Evolutionary conservation across 805 yeast genomes (phyloP).

Genomic region (Nakazawaea sp.): DNA sequence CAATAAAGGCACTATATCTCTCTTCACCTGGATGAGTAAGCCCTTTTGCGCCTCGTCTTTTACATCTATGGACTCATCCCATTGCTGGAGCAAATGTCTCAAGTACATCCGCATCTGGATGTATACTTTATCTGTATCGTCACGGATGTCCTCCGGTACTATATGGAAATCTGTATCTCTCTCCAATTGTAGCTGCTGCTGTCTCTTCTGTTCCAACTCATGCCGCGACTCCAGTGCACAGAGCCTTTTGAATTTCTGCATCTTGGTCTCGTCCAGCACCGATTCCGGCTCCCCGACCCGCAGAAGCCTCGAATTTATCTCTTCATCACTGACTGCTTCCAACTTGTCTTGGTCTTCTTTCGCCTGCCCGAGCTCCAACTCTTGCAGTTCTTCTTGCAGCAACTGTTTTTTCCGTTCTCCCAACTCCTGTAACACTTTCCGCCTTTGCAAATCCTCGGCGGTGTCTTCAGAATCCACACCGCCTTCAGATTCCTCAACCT

Average conservation of each 20-base stretch:
- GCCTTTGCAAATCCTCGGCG: slow-evolving; percentile 18
- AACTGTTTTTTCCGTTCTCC: slow-evolving; percentile 13
- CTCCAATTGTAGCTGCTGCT: slow-evolving; percentile 15
- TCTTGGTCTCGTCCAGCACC: neutral
- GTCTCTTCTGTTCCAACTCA: neutral
- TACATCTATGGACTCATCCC: slow-evolving; percentile 21
- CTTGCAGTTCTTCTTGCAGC: slow-evolving; percentile 11
- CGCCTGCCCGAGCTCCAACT: neutral
- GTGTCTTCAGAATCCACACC: neutral
- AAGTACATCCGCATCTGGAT: slow-evolving; percentile 42
- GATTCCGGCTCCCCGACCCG: neutral
- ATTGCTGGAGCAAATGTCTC: slow-evolving; percentile 30
- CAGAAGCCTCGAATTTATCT: neutral
- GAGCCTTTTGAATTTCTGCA: neutral
- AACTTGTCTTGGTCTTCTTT: neutral
- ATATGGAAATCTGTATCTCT: slow-evolving; percentile 14
- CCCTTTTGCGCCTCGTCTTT: slow-evolving; percentile 10
- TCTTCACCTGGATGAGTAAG: slow-evolving; percentile 39
- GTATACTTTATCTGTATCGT: slow-evolving; percentile 23
- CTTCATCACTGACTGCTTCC: neutral
- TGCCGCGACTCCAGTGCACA: neutral
- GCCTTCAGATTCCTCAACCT: neutral
- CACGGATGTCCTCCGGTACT: slow-evolving; percentile 26
- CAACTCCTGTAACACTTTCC: slow-evolving; percentile 18
- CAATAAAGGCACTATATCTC: slow-evolving; percentile 42